Base-by-base conservation (phyloP, 164 flowering plant genomes). In the Brasenia schreberi region DNA sequence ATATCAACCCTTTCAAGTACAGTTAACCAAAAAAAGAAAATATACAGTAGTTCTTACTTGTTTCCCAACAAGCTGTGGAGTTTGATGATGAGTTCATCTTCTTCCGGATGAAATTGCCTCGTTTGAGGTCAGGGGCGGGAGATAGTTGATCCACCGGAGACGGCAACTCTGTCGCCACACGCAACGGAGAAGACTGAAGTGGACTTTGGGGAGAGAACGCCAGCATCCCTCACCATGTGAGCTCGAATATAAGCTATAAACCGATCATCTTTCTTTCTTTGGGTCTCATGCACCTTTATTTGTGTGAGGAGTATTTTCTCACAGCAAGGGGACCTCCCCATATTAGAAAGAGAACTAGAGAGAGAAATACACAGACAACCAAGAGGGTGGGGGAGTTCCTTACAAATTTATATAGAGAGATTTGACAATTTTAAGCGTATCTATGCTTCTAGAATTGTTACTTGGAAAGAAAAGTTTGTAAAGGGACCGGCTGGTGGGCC, bases 211-310 rank as follows among this genome's bases (percentile, higher is more conserved):
- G 12, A n/a, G n/a, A n/a, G n/a, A n/a, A n/a, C 9, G 12, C 59
- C 9, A 53, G 12, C 9, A 53, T 53, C 59, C 10, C 5, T 94
- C 98, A 14, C 98, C 98, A 68, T 94, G 95, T 94, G 95, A 16
- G 85, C 86, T n/a, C 89, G 74, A 44, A 94, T 94, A 59, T 94
- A 87, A 11, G 95, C 80, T 27, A 89, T 85, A 14, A 94, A 85
- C 2, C 95, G 78, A 67, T 91, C 98, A 67, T 94, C 98, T 80
- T 94, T 97, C 76, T 89, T n/a, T 92, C 98, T 66, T 90, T 92
- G 19, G 19, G 98, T 92, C 98, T n/a, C 98, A 93, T 44, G 98
- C 97, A 11, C 98, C 98, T 79, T 94, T 94, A 86, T 94, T 94
- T 16, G 98, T 94, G 70, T 94, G 98, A 71, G 96, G n/a, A n/a